Conservation (phyloP, 2,329 filamentous ascomycete species). For the Scedosporium minutisporum region DNA sequence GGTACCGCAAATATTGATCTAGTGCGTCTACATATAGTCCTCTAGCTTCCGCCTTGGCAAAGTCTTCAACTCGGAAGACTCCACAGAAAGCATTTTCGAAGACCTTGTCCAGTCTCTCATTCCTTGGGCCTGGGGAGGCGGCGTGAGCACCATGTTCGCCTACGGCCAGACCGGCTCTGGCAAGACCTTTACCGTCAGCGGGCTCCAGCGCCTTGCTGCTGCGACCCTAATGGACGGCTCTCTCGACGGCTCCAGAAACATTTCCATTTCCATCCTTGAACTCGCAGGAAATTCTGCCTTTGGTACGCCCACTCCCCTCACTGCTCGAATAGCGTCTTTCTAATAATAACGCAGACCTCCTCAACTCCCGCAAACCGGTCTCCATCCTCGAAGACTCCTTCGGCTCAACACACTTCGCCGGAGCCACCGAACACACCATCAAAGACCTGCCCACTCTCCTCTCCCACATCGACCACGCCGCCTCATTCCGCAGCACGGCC, state of each 20-base stretch:
- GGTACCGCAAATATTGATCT: too few relatives aligned
- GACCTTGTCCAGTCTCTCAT: constrained; percentile 26
- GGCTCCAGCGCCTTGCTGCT: constrained; percentile 29
- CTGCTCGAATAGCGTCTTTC: too few relatives aligned
- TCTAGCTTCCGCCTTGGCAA: not conserved
- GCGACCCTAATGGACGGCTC: constrained; percentile 20
- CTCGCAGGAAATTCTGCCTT: constrained; percentile 26
- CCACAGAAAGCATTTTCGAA: not conserved
- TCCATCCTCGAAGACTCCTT: constrained; percentile 35
- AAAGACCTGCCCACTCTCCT: constrained; percentile 18
- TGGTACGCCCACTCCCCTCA: constrained; percentile 14
- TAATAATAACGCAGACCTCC: constrained; percentile 14
- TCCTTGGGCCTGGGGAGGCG: constrained; percentile 35
- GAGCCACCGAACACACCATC: constrained; percentile 28
- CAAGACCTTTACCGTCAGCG: constrained; percentile 34
- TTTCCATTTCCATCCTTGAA: constrained; percentile 28
- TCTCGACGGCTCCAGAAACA: constrained; percentile 16
- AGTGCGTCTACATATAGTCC: not conserved
- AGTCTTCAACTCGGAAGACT: not conserved
- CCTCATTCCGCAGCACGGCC: constrained; percentile 29
- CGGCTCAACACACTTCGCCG: constrained; percentile 32
- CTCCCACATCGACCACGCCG: constrained; percentile 24
- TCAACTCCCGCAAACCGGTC: constrained; percentile 30
- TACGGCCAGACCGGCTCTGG: constrained; percentile 41
- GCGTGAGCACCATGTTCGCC: constrained; percentile 38